Percentiles rank a stretch among this genome's conserved stretches.
These are phyloP conservation scores for Mortierella sp. DNA, from an alignment of 371 early-diverging fungal species.

Conservation along the genomic window DNA sequence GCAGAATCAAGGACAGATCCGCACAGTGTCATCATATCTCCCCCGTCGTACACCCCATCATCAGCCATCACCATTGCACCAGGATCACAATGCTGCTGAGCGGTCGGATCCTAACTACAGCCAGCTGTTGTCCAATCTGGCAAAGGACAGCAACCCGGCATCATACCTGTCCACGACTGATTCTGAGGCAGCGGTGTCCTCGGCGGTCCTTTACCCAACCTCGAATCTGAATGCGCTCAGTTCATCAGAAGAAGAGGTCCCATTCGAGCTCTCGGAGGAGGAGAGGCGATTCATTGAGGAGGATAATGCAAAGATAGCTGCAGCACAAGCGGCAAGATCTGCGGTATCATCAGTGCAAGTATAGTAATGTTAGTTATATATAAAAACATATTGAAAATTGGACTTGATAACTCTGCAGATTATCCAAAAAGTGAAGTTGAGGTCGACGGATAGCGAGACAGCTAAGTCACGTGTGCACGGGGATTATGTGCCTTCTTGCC, in stretches of 20 bases:
- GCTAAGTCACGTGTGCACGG: too few species aligned
- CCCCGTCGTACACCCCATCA: slow-evolving; percentile 33
- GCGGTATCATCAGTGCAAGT: slow-evolving; percentile 13
- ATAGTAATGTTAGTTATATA: not conserved
- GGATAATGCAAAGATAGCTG: slow-evolving; percentile 43
- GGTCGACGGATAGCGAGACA: not conserved
- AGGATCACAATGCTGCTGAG: slow-evolving; percentile 16
- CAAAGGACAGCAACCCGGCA: slow-evolving; percentile 2
- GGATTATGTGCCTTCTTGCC: too few species aligned
- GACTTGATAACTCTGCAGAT: too few species aligned
- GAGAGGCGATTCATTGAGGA: slow-evolving; percentile 52
- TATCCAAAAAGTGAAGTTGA: slow-evolving; percentile 1
- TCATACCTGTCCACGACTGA: not conserved
- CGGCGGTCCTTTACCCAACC: slow-evolving; percentile 33
- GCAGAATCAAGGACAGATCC: slow-evolving; percentile 47
- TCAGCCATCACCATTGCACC: slow-evolving; percentile 38
- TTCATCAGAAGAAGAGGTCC: slow-evolving; percentile 23
- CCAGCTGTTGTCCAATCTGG: slow-evolving; percentile 25
- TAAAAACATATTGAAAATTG: too few species aligned
- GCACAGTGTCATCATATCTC: slow-evolving; percentile 50
- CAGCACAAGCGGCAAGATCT: slow-evolving; percentile 19
- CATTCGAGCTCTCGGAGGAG: slow-evolving; percentile 50
- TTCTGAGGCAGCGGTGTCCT: not conserved
- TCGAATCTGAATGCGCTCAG: slow-evolving; percentile 21
- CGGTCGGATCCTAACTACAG: slow-evolving; percentile 19